Conservation (phyloP, 192 early-diverging fungal species). For the Rhizophagus sp. region DNA sequence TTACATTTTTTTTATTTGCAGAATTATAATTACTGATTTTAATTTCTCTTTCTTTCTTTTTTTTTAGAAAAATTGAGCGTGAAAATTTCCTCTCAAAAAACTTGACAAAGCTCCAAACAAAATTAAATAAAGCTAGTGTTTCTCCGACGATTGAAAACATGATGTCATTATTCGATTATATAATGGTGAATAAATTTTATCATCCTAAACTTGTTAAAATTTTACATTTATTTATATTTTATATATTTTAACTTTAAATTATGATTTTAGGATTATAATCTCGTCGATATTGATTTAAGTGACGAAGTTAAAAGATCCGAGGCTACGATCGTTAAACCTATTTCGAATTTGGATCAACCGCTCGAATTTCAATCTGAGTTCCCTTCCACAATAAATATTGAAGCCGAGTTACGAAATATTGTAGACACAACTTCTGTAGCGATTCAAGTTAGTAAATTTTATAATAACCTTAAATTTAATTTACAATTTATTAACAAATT, state of each 20-base stretch:
- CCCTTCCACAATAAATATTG: slow-evolving; percentile 10
- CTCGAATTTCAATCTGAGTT: slow-evolving; percentile 3
- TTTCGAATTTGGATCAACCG: not conserved
- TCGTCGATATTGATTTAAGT: not conserved
- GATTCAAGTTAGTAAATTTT: slow-evolving; percentile 12
- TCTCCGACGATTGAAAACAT: not conserved
- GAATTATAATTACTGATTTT: not conserved
- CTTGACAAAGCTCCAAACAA: not conserved
- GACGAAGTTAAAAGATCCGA: slow-evolving; percentile 8
- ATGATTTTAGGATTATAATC: not conserved
- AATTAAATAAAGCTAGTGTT: not conserved
- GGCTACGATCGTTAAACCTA: slow-evolving; percentile 1
- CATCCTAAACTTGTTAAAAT: not conserved
- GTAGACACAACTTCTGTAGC: not conserved
- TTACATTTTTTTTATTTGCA: not conserved
- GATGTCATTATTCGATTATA: slow-evolving; percentile 17
- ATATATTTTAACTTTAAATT: not conserved
- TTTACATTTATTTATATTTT: no score
- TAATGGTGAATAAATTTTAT: not conserved
- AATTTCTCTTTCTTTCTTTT: not conserved
- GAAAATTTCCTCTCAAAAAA: not conserved
- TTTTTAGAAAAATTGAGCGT: not conserved
- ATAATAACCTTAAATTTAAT: not conserved
- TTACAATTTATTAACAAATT: not conserved
- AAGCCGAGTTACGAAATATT: slow-evolving; percentile 9